phyloP scores from a whole-genome alignment of 2,329 filamentous ascomycete genomes.

The Calonectria hawksworthii region DNA sequence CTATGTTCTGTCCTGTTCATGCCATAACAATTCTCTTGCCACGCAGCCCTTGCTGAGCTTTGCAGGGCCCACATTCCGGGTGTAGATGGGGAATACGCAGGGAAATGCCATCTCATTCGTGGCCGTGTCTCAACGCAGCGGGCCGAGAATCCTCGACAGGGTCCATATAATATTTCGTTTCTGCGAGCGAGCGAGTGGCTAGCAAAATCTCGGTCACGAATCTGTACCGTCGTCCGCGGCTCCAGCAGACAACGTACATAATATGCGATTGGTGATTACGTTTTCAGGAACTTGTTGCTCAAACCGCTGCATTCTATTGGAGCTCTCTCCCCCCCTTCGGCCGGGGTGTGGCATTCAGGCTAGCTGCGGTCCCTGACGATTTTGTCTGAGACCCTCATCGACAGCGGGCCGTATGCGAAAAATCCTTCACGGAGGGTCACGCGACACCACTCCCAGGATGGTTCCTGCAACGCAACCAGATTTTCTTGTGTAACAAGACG shows the following conservation, averaged over 20 bases:
- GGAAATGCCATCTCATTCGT: not conserved
- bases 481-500: not conserved
- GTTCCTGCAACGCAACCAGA: not conserved
- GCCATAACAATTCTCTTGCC: not conserved
- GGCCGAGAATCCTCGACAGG: not conserved
- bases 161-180: conserved; percentile 10
- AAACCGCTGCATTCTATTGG: not conserved
- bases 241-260: not conserved
- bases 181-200: not conserved
- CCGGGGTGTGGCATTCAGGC: not conserved
- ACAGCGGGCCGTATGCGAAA: conserved; percentile 4
- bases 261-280: not conserved
- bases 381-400: not conserved
- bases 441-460: not conserved
- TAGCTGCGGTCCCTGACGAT: not conserved
- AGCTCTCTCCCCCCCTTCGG: not conserved
- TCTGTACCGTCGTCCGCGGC: not conserved
- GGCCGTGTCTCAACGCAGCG: not conserved
- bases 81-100: not conserved
- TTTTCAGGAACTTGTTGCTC: not conserved
- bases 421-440: conserved; percentile 5
- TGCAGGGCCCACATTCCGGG: not conserved
- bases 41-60: not conserved
- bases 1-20: not conserved
- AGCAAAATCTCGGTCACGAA: conserved; percentile 6